These are phyloP conservation scores for Malus asiatica DNA, from an alignment of 306 rosid genomes.

Conservation along the genomic window DNA sequence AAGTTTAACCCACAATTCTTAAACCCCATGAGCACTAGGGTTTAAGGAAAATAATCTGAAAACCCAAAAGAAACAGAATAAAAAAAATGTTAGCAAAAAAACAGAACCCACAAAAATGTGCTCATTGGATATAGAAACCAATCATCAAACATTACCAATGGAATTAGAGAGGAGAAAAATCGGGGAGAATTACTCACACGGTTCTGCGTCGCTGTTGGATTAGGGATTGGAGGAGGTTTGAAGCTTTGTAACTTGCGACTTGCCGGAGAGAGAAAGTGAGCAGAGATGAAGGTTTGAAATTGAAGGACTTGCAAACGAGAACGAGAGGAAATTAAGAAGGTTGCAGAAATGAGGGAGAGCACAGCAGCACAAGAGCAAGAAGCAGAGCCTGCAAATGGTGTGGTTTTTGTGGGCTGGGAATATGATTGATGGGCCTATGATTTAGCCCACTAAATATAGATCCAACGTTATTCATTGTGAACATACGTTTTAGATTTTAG, in stretches of 20 bases:
- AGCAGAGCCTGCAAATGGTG: neutral
- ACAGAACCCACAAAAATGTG: neutral
- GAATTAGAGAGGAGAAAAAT: neutral
- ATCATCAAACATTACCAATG: neutral
- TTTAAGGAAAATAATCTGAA: neutral
- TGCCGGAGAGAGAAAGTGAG: neutral
- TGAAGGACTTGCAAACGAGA: neutral
- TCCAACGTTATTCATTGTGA: too few relatives aligned
- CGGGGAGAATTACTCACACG: neutral
- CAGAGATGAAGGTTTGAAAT: neutral
- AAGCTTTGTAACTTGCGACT: neutral
- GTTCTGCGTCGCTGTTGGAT: neutral
- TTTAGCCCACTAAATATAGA: neutral
- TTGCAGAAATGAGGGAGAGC: neutral
- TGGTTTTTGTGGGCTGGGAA: neutral
- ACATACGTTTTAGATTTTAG: too few relatives aligned
- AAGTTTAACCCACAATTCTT: neutral
- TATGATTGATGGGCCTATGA: neutral
- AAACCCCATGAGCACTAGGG: neutral
- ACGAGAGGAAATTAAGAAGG: neutral
- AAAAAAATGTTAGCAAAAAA: neutral
- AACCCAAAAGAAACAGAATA: neutral
- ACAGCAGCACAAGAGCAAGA: too few relatives aligned
- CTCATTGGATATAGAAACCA: neutral
- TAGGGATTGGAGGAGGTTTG: neutral